These are phyloP conservation scores for Kodamaea jinghongensis DNA, from an alignment of 805 yeast genomes.

Conservation along the genomic window DNA sequence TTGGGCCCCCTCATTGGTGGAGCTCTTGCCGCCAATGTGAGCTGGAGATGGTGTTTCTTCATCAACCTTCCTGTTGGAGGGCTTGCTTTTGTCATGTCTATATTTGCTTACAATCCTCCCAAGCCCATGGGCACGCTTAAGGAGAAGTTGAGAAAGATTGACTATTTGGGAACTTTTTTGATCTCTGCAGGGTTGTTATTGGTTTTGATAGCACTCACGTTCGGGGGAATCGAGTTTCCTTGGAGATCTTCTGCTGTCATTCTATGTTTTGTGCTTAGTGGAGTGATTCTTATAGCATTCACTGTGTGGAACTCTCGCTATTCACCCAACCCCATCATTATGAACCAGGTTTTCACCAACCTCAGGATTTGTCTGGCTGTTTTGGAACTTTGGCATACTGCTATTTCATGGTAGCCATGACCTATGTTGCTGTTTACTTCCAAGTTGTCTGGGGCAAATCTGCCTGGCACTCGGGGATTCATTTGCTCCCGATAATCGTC, in stretches of 20 bases:
- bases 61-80: constrained; percentile 24
- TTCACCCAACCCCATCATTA: constrained; percentile 16
- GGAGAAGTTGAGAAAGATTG: constrained; percentile 17
- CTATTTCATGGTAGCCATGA: constrained; percentile 38
- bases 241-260: constrained; percentile 21
- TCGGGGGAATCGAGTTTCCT: constrained; percentile 19
- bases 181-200: constrained; percentile 17
- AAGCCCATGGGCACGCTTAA: constrained; percentile 14
- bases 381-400: constrained; percentile 30
- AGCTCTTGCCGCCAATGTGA: constrained; percentile 19
- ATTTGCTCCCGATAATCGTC: constrained; percentile 33
- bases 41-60: constrained; percentile 27
- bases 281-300: constrained; percentile 13
- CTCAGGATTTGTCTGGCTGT: constrained; percentile 19
- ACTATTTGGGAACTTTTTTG: constrained; percentile 19
- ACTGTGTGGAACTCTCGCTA: constrained; percentile 15
- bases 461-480: constrained; percentile 37
- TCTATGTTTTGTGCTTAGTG: constrained; percentile 16
- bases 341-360: constrained; percentile 10
- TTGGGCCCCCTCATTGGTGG: constrained; percentile 26
- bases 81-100: constrained; percentile 15
- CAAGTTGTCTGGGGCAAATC: constrained; percentile 35
- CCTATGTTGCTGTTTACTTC: constrained; percentile 37
- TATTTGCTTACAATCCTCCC: constrained; percentile 21
- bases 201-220: constrained; percentile 18